Evolutionary conservation across 805 yeast species (phyloP).

Genomic region (Wickerhamomyces silvicola): DNA sequence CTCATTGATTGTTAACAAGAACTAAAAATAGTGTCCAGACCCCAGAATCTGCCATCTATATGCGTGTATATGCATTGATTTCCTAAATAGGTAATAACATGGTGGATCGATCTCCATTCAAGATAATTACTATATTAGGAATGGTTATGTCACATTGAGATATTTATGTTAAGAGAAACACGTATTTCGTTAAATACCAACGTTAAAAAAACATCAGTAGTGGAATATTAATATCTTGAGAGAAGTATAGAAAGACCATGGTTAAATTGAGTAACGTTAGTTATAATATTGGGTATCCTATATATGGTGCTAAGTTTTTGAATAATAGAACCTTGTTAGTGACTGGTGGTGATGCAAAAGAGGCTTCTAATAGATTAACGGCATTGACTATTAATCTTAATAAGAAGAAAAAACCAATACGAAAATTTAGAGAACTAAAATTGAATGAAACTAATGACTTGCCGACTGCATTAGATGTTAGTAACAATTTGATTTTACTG

Average conservation of each 20-base stretch:
- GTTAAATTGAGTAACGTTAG: conserved; percentile 12
- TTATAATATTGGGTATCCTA: conserved; percentile 57
- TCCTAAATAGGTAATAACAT: too few species aligned
- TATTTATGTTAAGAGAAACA: too few species aligned
- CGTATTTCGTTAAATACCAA: not conserved
- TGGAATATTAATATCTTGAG: too few species aligned
- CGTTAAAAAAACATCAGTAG: not conserved
- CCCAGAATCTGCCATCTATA: too few species aligned
- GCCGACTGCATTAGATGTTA: conserved; percentile 73
- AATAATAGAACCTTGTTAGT: conserved; percentile 57
- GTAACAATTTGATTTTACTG: conserved; percentile 45
- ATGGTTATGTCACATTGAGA: too few species aligned
- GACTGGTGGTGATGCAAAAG: conserved; percentile 87
- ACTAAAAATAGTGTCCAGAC: too few species aligned
- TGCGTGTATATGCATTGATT: too few species aligned
- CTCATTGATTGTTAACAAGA: too few species aligned
- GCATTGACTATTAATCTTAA: conserved; percentile 58
- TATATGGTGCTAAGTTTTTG: conserved; percentile 72
- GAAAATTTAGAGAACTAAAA: conserved; percentile 62
- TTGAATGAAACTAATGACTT: conserved; percentile 68
- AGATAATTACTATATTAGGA: too few species aligned
- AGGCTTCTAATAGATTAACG: conserved; percentile 55
- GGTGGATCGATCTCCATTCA: too few species aligned
- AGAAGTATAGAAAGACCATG: too few species aligned
- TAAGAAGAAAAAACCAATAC: conserved; percentile 42